Conservation (phyloP, 768 basidiomycete species). For the Psilocybe sp. region DNA sequence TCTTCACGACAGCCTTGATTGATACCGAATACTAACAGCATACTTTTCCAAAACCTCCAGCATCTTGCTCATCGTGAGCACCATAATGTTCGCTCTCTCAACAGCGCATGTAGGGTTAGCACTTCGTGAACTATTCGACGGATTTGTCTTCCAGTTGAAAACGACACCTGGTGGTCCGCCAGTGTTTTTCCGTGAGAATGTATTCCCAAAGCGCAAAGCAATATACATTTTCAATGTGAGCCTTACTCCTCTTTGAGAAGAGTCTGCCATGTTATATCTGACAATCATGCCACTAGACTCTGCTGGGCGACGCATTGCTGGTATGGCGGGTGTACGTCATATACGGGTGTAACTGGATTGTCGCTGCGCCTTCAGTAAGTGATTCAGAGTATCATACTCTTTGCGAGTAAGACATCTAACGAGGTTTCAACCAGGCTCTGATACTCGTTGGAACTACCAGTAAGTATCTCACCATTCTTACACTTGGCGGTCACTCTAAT, state of each 20-base stretch:
- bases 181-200: slow-evolving; percentile 19
- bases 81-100: slow-evolving; percentile 24
- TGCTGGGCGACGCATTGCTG: slow-evolving; percentile 22
- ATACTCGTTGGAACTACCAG: slow-evolving; percentile 20
- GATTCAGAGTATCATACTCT: too few relatives aligned
- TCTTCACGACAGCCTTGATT: not conserved
- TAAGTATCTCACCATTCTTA: slow-evolving; percentile 4
- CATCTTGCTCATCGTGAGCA: slow-evolving; percentile 17
- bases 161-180: slow-evolving; percentile 13
- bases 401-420: too few relatives aligned
- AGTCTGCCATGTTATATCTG: not conserved
- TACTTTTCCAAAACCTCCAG: not conserved
- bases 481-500: not conserved
- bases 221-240: slow-evolving; percentile 27
- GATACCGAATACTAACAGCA: not conserved
- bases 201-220: slow-evolving; percentile 25
- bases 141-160: slow-evolving; percentile 19
- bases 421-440: slow-evolving; percentile 9
- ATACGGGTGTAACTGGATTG: slow-evolving; percentile 20
- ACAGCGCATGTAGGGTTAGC: slow-evolving; percentile 24
- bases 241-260: too few relatives aligned
- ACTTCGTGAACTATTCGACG: slow-evolving; percentile 21
- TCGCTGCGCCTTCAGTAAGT: slow-evolving; percentile 20
- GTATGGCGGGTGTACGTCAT: slow-evolving; percentile 25
- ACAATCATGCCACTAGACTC: slow-evolving; percentile 12